Base-by-base conservation (phyloP, 2,329 filamentous ascomycete genomes). In the Zalaria sp. region DNA sequence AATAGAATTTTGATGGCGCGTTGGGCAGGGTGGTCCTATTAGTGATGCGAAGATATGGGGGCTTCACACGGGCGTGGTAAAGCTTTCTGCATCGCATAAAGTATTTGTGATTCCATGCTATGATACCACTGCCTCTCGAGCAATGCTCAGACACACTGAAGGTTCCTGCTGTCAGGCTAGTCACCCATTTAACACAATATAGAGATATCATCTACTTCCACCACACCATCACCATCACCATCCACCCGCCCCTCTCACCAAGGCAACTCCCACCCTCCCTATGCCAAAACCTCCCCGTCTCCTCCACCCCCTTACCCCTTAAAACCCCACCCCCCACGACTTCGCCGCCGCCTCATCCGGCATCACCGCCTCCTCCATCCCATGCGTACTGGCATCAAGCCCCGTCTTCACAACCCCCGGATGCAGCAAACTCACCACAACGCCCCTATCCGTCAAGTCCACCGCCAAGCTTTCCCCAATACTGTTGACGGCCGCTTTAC, bases 231-330 rank as follows among this genome's bases (percentile, higher is more conserved):
- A 18, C 18, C 18, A 18, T 2, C 18, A 18, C 18, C 2, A 18
- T 18, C 18, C 2, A 18, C 18, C 18, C 18, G 18, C 2, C 2
- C 18, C 18, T 2, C 3, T 45, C 55, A 68, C 64, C 65, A 68
- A 3, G 60, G 62, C 45, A 68, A 44, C 43, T 67, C 64, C 35
- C 57, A 53, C 2, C 65, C 44, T 62, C 65, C 4, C 64, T 46
- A 54, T 67, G 64, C 56, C 59, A 67, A 46, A 66, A 69, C 45
- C 46, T 65, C 29, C 65, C 65, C 8, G 58, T 63, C 28, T 62
- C 60, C 38, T 62, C 58, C 18, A 66, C 47, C 2, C 51, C 54
- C 48, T 67, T 65, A n/a, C 46, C 44, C 45, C 52, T 55, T 38
- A 66, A 46, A 4, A 68, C 57, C 34, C 48, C 5, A 68, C 57